A percentile compares a stretch with the other conserved stretches of the same genome.
Evolutionary conservation across 2,329 filamentous ascomycete species (phyloP).

Genomic region (Botrytis squamosa): DNA sequence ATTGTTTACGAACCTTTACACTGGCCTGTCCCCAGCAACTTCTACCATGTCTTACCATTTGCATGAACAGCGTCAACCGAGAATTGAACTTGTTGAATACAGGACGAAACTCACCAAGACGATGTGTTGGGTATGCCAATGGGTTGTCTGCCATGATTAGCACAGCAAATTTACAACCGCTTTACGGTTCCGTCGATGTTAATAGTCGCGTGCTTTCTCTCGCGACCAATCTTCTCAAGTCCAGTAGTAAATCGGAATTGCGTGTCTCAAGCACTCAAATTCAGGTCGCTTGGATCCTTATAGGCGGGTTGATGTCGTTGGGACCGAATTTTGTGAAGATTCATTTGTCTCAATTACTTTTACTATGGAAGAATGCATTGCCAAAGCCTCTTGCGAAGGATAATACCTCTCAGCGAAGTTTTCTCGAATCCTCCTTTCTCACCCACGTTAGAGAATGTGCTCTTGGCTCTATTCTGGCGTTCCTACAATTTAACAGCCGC

Average conservation of each 20-base stretch:
- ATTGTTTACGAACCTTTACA: constrained; percentile 83
- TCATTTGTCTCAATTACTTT: constrained; percentile 85
- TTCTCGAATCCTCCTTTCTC: constrained; percentile 87
- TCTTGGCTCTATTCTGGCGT: constrained; percentile 84
- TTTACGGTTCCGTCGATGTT: constrained; percentile 94
- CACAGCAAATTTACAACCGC: constrained; percentile 79
- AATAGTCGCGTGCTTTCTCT: constrained; percentile 89
- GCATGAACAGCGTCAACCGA: constrained; percentile 90
- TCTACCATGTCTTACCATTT: constrained; percentile 86
- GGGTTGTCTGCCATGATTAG: constrained; percentile 88
- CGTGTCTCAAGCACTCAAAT: constrained; percentile 91
- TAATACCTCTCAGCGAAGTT: constrained; percentile 77
- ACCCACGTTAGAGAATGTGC: constrained; percentile 95
- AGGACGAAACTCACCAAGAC: constrained; percentile 73
- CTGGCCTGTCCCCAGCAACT: constrained; percentile 90
- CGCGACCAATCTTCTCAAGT: constrained; percentile 88
- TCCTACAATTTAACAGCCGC: constrained; percentile 89
- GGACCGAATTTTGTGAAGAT: constrained; percentile 99
- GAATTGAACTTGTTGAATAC: constrained; percentile 77
- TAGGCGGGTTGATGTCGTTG: constrained; percentile 93
- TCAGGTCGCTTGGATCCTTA: constrained; percentile 95
- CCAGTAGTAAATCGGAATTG: constrained; percentile 85
- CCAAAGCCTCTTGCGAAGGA: constrained; percentile 94
- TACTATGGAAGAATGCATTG: constrained; percentile 96
- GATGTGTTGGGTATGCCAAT: constrained; percentile 88